phyloP scores from a whole-genome alignment of 106 monocot species.

The Posidonia australis region DNA sequence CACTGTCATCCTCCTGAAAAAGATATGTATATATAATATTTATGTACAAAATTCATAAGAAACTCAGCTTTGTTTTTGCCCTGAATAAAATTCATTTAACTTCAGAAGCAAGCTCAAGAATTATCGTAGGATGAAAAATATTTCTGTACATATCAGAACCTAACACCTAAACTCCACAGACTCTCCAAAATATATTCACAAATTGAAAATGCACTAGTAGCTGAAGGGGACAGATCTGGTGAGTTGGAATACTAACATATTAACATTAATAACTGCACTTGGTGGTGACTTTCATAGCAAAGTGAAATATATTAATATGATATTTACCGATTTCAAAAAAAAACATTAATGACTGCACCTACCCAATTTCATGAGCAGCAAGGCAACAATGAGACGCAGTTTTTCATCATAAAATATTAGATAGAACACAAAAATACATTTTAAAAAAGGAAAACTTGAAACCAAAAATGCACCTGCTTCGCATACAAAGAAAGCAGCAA shows the following conservation, averaged over 20 bases:
- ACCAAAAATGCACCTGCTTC: slow-evolving; percentile 49
- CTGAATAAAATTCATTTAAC: too few relatives aligned
- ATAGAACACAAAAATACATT: background rate
- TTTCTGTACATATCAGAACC: too few relatives aligned
- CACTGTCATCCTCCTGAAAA: slow-evolving; percentile 83
- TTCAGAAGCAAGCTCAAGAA: too few relatives aligned
- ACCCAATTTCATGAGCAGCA: background rate
- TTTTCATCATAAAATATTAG: background rate
- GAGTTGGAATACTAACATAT: background rate
- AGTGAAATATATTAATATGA: too few relatives aligned
- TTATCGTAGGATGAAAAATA: too few relatives aligned
- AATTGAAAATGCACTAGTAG: too few relatives aligned
- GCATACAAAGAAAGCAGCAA: slow-evolving; percentile 92
- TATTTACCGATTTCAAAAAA: too few relatives aligned
- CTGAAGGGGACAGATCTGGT: background rate
- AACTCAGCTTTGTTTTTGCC: too few relatives aligned
- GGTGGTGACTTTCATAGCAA: too few relatives aligned
- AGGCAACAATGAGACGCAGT: background rate
- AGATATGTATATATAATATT: too few relatives aligned
- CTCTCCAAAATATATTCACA: background rate
- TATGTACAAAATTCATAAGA: too few relatives aligned
- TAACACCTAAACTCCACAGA: background rate
- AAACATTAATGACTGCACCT: background rate
- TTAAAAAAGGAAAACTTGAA: background rate
- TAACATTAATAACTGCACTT: background rate